Evolutionary conservation across 495 filamentous ascomycete species (phyloP), one percentile per base, ranked within the genome.

Genomic region (Xylaria sp.): DNA sequence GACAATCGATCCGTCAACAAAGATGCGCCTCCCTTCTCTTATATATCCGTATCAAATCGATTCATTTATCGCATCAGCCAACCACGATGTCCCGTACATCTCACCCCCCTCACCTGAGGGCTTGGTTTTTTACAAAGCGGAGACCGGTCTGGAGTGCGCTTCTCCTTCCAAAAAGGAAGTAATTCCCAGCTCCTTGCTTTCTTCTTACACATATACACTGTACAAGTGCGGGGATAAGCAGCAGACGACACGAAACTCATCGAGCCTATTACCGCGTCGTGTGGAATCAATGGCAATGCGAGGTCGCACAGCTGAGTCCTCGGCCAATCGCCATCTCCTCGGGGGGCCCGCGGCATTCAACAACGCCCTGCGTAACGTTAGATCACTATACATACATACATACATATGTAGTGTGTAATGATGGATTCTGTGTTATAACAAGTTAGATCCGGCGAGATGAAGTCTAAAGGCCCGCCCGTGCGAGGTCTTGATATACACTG

Each of bases 101-200:
- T 15, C 26, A 29, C 31, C 24, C 52, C 52, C 52, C 26, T 50
- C 46, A 50, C 52, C 24, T 17, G 14, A 2, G 24, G 5, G 24
- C 52, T 55, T 55, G 52, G 52, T 50, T 50, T 31, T 52, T 52
- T 14, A 9, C 48, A 52, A 24, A 31, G 52, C 52, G 52, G 52
- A 55, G 24, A 55, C 52, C 11, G 17, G 11, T 48, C 3, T 9
- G 1, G 4, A 31, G 12, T n/a, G 14, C 14, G 8, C 1, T 14
- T 55, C 26, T 55, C 52, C 52, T 55, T 55, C 52, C 26, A 15
- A 55, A 55, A 55, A 31, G 52, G 31, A 55, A 55, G 1, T 31
- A 15, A 31, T 55, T 17, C 52, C 15, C 52, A 31, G 26, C 26
- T 55, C 48, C 48, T 50, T 8, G 0, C 52, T 14, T 55, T 15